These are phyloP conservation scores for Pichia kudriavzevii DNA, from an alignment of 1,139 yeast species.

Conservation along the genomic window DNA sequence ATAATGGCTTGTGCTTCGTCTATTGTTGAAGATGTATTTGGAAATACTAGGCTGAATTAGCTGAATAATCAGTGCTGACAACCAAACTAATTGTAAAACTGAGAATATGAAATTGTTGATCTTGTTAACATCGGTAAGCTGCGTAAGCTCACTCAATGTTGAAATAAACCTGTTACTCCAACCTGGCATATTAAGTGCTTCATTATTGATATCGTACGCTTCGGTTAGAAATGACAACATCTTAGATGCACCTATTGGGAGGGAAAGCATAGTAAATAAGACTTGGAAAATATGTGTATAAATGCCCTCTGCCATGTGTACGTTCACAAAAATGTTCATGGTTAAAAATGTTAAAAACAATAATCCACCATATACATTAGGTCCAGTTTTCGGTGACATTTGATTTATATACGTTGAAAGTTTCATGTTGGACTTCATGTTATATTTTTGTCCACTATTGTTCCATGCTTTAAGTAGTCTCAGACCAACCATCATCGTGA, in stretches of 20 bases:
- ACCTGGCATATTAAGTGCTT: constrained; percentile 14
- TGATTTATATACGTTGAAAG: constrained; percentile 19
- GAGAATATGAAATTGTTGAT: constrained; percentile 19
- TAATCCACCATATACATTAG: constrained; percentile 16
- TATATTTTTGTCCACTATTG: constrained; percentile 81
- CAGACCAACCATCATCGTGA: constrained; percentile 33
- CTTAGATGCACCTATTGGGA: constrained; percentile 18
- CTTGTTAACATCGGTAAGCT: constrained; percentile 16
- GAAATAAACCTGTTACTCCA: constrained; percentile 20
- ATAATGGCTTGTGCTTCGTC: constrained; percentile 3
- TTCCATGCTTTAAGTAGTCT: constrained; percentile 80
- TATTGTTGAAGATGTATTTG: constrained; percentile 2
- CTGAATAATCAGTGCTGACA: constrained; percentile 10
- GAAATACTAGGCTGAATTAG: constrained; percentile 16
- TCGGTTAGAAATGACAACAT: constrained; percentile 23
- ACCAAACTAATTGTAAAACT: constrained; percentile 22
- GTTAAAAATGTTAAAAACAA: constrained; percentile 17
- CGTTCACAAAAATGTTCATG: constrained; percentile 8
- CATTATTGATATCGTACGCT: constrained; percentile 19
- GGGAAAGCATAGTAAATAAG: constrained; percentile 16
- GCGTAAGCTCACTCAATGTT: constrained; percentile 11
- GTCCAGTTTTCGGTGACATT: constrained; percentile 18
- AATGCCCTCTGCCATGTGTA: constrained; percentile 2
- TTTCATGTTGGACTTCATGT: constrained; percentile 32
- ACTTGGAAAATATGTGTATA: constrained; percentile 7